Conservation (phyloP, 2,329 filamentous ascomycete genomes). For the Moelleriella libera region DNA sequence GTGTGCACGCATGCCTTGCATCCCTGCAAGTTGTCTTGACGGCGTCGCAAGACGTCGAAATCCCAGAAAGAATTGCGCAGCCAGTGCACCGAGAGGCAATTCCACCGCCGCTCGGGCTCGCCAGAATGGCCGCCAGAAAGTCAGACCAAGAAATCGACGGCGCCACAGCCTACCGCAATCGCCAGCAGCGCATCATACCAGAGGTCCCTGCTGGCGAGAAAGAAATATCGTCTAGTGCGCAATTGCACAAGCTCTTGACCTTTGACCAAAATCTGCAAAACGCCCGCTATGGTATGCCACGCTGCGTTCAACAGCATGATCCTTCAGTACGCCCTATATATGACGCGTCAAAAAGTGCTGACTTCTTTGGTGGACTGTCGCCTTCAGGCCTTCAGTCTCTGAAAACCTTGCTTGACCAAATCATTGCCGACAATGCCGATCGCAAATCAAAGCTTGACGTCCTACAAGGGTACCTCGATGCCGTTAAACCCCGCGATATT, state of each 20-base stretch:
- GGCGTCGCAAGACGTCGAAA: too few species aligned
- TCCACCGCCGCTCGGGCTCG: neutral
- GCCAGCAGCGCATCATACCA: constrained; percentile 39
- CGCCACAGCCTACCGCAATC: constrained; percentile 30
- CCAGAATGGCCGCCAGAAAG: constrained; percentile 28
- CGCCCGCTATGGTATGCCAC: constrained; percentile 26
- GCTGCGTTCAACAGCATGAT: too few species aligned
- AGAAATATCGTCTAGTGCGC: constrained; percentile 46
- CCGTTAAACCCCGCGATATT: constrained; percentile 31
- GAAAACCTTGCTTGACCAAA: constrained; percentile 56
- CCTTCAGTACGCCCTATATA: too few species aligned
- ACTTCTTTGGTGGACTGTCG: neutral
- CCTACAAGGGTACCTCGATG: constrained; percentile 54
- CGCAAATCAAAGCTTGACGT: constrained; percentile 34
- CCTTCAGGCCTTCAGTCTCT: constrained; percentile 48
- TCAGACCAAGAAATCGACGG: constrained; percentile 23
- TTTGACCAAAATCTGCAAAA: constrained; percentile 58
- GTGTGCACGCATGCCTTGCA: too few species aligned
- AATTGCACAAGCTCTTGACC: constrained; percentile 52
- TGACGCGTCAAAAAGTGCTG: too few species aligned
- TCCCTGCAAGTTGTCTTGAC: too few species aligned
- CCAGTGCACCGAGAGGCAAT: neutral
- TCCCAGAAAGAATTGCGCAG: too few species aligned
- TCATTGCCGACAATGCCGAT: constrained; percentile 35
- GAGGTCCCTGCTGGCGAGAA: constrained; percentile 40